phyloP scores from a whole-genome alignment of 495 filamentous ascomycete species.

The Monascus purpureus region DNA sequence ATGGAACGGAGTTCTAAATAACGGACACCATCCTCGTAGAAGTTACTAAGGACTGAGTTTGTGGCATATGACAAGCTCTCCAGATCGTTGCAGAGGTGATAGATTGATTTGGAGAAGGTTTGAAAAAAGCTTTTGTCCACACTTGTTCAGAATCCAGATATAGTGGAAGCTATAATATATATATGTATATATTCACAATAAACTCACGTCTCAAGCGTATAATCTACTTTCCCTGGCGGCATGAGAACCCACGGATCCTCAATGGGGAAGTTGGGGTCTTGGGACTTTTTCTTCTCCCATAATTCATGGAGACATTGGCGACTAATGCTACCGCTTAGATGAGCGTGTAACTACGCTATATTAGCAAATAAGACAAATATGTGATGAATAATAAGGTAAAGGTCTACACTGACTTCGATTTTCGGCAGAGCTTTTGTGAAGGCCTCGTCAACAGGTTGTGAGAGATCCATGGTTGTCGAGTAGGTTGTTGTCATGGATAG shows the following conservation, averaged over 20 bases:
- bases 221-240: constrained; percentile 53
- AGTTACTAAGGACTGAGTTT: constrained; percentile 52
- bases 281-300: constrained; percentile 45
- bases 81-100: constrained; percentile 49
- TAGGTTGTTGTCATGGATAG: neutral
- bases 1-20: constrained; percentile 79
- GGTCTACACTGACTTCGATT: constrained; percentile 18
- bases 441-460: constrained; percentile 12
- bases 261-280: constrained; percentile 32
- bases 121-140: constrained; percentile 49
- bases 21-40: constrained; percentile 55
- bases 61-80: constrained; percentile 48
- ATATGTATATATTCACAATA: neutral
- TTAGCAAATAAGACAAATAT: neutral
- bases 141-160: neutral
- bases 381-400: neutral
- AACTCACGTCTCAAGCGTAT: constrained; percentile 52
- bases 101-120: constrained; percentile 66
- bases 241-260: constrained; percentile 59
- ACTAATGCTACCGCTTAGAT: constrained; percentile 71
- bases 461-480: constrained; percentile 10
- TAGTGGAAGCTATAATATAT: neutral
- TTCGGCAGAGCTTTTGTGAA: constrained; percentile 27
- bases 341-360: constrained; percentile 55
- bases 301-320: constrained; percentile 61